A percentile compares a stretch with the other conserved stretches of the same genome.
These are phyloP conservation scores for Erysiphe pulchra DNA, from an alignment of 2,329 filamentous ascomycete genomes.

Conservation along the genomic window DNA sequence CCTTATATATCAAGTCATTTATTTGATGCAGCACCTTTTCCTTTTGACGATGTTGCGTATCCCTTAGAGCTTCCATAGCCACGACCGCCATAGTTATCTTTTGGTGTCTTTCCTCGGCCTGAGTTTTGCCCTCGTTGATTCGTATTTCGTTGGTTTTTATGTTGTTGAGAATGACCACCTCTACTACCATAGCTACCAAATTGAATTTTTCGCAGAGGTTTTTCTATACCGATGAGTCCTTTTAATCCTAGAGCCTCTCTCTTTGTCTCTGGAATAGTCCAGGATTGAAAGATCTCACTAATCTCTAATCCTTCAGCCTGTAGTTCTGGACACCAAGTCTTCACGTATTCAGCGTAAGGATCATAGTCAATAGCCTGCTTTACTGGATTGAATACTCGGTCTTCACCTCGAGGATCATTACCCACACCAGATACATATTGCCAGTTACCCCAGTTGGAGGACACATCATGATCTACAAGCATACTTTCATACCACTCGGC, in stretches of 20 bases:
- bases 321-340: slow-evolving; percentile 48
- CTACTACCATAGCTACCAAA: slow-evolving; percentile 23
- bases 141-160: slow-evolving; percentile 1
- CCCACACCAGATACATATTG: slow-evolving; percentile 60
- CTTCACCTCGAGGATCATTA: slow-evolving; percentile 46
- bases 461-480: slow-evolving; percentile 51
- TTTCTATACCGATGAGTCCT: slow-evolving; percentile 36
- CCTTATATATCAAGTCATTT: no score
- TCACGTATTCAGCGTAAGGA: slow-evolving; percentile 38
- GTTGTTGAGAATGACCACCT: slow-evolving; percentile 4
- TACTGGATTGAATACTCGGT: slow-evolving; percentile 54
- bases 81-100: slow-evolving; percentile 3
- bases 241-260: slow-evolving; percentile 29
- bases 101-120: slow-evolving; percentile 1
- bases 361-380: slow-evolving; percentile 65
- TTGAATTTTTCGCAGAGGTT: slow-evolving; percentile 38
- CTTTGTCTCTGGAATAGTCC: slow-evolving; percentile 31
- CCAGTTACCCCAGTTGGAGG: slow-evolving; percentile 62
- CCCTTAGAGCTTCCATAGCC: slow-evolving; percentile 6
- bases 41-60: not conserved
- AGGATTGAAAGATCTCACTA: slow-evolving; percentile 39
- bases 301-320: slow-evolving; percentile 17
- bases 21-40: not conserved
- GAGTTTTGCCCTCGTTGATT: slow-evolving; percentile 1
- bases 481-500: slow-evolving; percentile 64